Percentiles rank a stretch among this genome's conserved stretches.
Evolutionary conservation across 768 basidiomycete genomes (phyloP).

Genomic region (Serendipita sp.): DNA sequence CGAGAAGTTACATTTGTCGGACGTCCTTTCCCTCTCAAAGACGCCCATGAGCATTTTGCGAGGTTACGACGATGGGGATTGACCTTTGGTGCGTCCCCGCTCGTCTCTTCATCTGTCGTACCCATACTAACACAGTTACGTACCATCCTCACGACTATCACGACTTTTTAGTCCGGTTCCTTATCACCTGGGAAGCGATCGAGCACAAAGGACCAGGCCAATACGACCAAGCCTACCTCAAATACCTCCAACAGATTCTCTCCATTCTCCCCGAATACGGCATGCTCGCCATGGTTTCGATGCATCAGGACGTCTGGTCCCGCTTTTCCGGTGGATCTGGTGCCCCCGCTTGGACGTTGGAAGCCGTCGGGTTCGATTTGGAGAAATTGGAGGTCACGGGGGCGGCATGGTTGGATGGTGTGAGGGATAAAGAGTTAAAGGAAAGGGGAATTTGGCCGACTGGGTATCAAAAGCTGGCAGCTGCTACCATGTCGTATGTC

Average conservation of each 20-base stretch:
- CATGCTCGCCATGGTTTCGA: conserved; percentile 52
- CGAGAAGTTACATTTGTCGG: conserved; percentile 68
- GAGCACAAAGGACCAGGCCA: conserved; percentile 86
- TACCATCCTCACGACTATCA: too few species aligned
- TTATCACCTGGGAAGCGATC: conserved; percentile 93
- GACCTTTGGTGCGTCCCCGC: conserved; percentile 48
- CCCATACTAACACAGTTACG: background rate
- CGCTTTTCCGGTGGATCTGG: conserved; percentile 90
- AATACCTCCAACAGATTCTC: conserved; percentile 56
- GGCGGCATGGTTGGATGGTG: conserved; percentile 75
- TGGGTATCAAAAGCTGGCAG: conserved; percentile 86
- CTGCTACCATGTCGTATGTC: conserved; percentile 63
- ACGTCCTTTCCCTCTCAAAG: conserved; percentile 76
- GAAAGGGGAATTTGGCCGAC: conserved; percentile 85
- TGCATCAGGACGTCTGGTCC: conserved; percentile 80
- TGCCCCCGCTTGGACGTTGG: conserved; percentile 91
- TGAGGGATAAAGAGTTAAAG: conserved; percentile 52
- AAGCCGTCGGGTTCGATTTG: conserved; percentile 72
- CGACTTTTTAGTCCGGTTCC: conserved; percentile 52
- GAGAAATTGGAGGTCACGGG: conserved; percentile 61
- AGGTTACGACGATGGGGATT: conserved; percentile 75
- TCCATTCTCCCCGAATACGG: conserved; percentile 57
- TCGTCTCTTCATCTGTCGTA: background rate
- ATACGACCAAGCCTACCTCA: conserved; percentile 71
- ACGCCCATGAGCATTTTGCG: conserved; percentile 72